These are phyloP conservation scores for Xylaria telfairii DNA, from an alignment of 495 filamentous ascomycete species.

Conservation along the genomic window DNA sequence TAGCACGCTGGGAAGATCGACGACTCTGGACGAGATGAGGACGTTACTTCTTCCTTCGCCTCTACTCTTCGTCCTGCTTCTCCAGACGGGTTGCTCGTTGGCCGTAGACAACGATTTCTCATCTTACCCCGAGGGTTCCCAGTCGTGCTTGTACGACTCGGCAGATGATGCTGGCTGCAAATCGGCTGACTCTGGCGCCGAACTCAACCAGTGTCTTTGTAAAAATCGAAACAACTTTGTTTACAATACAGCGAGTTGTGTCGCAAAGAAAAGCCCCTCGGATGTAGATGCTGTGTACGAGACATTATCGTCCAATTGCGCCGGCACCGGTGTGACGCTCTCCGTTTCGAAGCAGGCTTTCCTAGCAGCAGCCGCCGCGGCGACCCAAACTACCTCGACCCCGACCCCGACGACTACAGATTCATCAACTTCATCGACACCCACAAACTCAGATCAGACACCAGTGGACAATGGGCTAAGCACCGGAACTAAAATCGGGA, in stretches of 20 bases:
- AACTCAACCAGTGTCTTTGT: conserved; percentile 53
- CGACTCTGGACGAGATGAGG: conserved; percentile 29
- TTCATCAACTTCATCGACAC: neutral
- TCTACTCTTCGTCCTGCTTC: conserved; percentile 41
- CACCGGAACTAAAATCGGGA: conserved; percentile 27
- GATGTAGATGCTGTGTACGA: conserved; percentile 45
- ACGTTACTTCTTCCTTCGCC: conserved; percentile 30
- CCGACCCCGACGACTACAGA: conserved; percentile 13
- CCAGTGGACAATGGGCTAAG: conserved; percentile 12
- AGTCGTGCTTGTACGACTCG: conserved; percentile 46
- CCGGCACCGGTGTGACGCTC: conserved; percentile 40
- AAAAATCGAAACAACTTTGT: conserved; percentile 52
- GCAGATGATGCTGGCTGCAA: conserved; percentile 40
- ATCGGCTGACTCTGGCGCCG: conserved; percentile 34
- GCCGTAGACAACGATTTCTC: conserved; percentile 45
- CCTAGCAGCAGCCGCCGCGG: conserved; percentile 34
- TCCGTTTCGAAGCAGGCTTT: conserved; percentile 36
- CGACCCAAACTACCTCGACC: conserved; percentile 39
- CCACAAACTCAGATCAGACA: neutral
- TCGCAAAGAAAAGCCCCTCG: conserved; percentile 38
- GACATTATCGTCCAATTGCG: conserved; percentile 46
- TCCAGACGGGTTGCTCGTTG: conserved; percentile 34
- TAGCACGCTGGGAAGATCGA: neutral
- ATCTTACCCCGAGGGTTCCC: conserved; percentile 48
- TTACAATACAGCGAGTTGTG: conserved; percentile 47